Evolutionary conservation across 1,284 basidiomycete species (phyloP).

Genomic region (Sphaerobolus stellatus): DNA sequence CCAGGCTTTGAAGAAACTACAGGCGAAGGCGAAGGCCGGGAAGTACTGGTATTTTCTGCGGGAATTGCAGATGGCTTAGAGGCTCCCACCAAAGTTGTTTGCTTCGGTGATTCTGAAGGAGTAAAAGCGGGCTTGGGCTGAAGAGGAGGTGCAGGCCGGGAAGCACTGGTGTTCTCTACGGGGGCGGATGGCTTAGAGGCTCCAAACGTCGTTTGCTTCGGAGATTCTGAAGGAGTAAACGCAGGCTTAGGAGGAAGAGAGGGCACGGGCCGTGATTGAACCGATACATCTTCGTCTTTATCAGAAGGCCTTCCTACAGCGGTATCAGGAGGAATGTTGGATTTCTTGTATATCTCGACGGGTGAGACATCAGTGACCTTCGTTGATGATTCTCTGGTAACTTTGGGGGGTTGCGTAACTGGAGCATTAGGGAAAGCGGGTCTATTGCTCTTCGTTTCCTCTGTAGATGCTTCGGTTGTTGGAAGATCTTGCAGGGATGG

Average conservation of each 20-base stretch:
- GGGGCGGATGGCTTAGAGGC: background rate
- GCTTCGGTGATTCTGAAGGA: background rate
- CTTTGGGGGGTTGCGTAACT: background rate
- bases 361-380: background rate
- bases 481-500: no score
- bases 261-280: background rate
- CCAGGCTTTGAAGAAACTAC: slow-evolving; percentile 1
- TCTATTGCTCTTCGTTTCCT: no score
- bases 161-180: no score
- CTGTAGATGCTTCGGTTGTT: no score
- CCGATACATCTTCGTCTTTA: background rate
- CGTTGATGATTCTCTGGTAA: background rate
- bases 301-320: slow-evolving; percentile 10
- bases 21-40: no score
- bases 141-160: no score
- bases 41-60: no score
- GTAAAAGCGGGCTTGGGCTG: slow-evolving; percentile 1
- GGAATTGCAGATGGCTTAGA: background rate
- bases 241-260: background rate
- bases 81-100: background rate
- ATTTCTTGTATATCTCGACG: background rate
- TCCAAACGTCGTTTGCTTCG: background rate
- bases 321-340: slow-evolving; percentile 7
- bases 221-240: background rate
- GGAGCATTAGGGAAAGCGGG: no score